Base-by-base conservation (phyloP, 2,329 filamentous ascomycete genomes). In the Tolypocladium capitatum region DNA sequence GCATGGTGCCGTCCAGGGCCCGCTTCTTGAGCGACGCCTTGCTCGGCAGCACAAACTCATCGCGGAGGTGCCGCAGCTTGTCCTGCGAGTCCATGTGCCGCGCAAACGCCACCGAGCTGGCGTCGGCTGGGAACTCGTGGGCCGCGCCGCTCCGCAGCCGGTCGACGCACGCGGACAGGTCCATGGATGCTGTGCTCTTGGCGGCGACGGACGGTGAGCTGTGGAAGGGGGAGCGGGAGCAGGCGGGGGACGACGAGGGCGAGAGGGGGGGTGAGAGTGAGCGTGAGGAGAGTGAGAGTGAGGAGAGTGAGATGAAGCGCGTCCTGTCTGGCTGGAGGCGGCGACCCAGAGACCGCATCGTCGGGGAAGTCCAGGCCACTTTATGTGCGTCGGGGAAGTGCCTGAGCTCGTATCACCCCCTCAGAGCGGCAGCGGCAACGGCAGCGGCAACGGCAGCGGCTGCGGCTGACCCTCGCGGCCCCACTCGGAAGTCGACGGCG, bases 31-130 rank as follows among this genome's bases (percentile, higher is more conserved):
- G 65, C 36, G 89, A 86, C 10, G 69, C 70, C 62, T 81, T 86
- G 3, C 83, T 84, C 0, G 89, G 89, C 42, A 94, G 81, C 43
- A 84, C 74, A 61, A 91, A 95, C 55, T 91, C 76, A 24, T 79
- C 67, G 31, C 86, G 76, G 47, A 86, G 73, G 48, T 72, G 67
- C 16, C 67, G 64, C 35, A 88, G 63, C n/a, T 71, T 64, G 58
- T 87, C 83, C 55, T 78, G 68, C 0, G 67, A 63, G 62, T 87
- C 83, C 6, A 85, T 69, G 41, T 56, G 54, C 51, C 60, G 61
- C 2, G 76, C 76, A 60, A 71, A 79, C 6, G 69, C 68, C 6
- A 69, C 52, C 0, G 70, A 67, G 48, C 65, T 68, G 48, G 73
- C 71, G 32, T 74, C 63, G 3, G 61, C 46, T n/a, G 74, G 68